A percentile compares a stretch with the other conserved stretches of the same genome.
These are phyloP conservation scores for Aspergillus leporis DNA, from an alignment of 495 filamentous ascomycete species.

Conservation along the genomic window DNA sequence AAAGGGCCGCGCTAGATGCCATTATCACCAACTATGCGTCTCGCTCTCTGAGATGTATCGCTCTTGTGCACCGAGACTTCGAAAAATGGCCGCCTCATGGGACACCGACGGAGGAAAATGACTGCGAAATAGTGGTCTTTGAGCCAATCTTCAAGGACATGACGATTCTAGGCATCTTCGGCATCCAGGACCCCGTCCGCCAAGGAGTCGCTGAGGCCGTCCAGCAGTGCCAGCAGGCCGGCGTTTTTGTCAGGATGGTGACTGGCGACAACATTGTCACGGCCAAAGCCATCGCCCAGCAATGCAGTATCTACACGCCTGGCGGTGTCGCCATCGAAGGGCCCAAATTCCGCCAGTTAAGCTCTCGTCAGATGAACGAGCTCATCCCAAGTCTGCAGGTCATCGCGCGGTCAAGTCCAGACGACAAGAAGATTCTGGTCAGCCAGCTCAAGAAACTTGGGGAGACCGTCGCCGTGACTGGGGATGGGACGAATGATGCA, in stretches of 20 bases:
- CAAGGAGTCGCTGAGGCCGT: slow-evolving; percentile 70
- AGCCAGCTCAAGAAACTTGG: slow-evolving; percentile 69
- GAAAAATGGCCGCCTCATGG: too few relatives aligned
- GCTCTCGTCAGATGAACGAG: slow-evolving; percentile 52
- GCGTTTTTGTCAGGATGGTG: slow-evolving; percentile 77
- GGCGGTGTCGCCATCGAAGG: slow-evolving; percentile 50
- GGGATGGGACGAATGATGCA: slow-evolving; percentile 92
- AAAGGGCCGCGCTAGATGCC: neutral
- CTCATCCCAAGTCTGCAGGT: slow-evolving; percentile 62
- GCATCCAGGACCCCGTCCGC: slow-evolving; percentile 59
- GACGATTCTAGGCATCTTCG: slow-evolving; percentile 51
- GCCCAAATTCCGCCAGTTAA: neutral
- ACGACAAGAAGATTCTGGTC: slow-evolving; percentile 70
- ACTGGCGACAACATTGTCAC: slow-evolving; percentile 75
- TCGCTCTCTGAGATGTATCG: slow-evolving; percentile 44
- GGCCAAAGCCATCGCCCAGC: slow-evolving; percentile 72
- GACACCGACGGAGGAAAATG: too few relatives aligned
- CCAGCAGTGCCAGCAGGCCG: slow-evolving; percentile 59
- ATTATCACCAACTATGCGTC: slow-evolving; percentile 7
- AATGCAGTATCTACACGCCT: slow-evolving; percentile 71
- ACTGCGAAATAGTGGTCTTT: too few relatives aligned
- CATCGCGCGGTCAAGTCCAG: slow-evolving; percentile 64
- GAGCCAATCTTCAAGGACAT: slow-evolving; percentile 50
- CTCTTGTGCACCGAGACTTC: slow-evolving; percentile 53
- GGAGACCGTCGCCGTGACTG: slow-evolving; percentile 88